Conservation (phyloP, 2,329 filamentous ascomycete species). For the Aspergillus sp. region DNA sequence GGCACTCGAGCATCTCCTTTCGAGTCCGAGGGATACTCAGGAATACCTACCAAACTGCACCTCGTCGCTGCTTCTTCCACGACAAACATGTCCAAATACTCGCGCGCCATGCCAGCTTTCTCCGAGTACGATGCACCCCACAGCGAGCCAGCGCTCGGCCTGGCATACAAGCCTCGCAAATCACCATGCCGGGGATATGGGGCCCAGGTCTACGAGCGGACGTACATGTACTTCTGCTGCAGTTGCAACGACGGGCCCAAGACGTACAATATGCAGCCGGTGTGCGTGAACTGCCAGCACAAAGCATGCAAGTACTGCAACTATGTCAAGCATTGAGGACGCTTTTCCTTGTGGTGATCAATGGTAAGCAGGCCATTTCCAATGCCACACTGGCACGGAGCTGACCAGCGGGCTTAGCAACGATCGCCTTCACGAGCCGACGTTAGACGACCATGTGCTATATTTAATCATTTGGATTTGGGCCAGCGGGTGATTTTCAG, state of each 20-base stretch:
- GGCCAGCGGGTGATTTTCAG: background rate
- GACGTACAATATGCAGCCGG: conserved; percentile 22
- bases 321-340: conserved; percentile 16
- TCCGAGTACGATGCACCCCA: no score
- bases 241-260: conserved; percentile 31
- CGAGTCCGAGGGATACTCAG: no score
- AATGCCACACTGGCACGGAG: background rate
- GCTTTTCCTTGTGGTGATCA: conserved; percentile 6
- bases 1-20: no score
- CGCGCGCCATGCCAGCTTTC: no score
- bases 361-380: background rate
- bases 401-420: no score
- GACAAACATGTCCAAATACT: no score
- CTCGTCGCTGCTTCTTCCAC: no score
- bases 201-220: conserved; percentile 6
- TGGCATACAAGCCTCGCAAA: no score
- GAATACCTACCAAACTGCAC: no score
- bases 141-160: no score
- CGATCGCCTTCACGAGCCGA: conserved; percentile 3
- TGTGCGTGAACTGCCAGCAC: conserved; percentile 26
- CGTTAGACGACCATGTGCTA: conserved; percentile 9
- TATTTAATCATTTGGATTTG: conserved; percentile 1
- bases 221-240: conserved; percentile 31
- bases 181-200: no score
- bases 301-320: conserved; percentile 19